These are phyloP conservation scores for Geranomyces variabilis DNA, from an alignment of 192 early-diverging fungal genomes.

Conservation along the genomic window DNA sequence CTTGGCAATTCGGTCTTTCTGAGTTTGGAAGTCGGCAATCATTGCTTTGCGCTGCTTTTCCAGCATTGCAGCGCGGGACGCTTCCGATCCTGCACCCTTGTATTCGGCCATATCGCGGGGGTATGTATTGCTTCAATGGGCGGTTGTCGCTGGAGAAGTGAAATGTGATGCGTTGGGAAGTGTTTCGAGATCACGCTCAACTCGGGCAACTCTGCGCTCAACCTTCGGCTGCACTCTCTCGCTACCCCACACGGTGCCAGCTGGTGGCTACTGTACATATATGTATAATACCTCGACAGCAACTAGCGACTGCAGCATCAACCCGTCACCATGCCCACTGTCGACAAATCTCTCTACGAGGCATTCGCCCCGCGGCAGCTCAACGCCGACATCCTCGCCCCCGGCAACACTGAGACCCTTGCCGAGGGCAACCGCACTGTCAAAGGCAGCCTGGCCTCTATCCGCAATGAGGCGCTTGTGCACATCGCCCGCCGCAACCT, in stretches of 20 bases:
- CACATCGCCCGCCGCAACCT: not conserved
- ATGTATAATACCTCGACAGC: too few species aligned
- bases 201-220: too few species aligned
- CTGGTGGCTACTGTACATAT: too few species aligned
- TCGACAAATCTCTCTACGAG: not conserved
- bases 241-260: too few species aligned
- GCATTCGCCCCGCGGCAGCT: not conserved
- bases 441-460: not conserved
- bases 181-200: too few species aligned
- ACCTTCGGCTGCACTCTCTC: too few species aligned
- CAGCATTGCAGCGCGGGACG: conserved; percentile 58
- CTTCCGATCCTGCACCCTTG: conserved; percentile 38
- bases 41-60: conserved; percentile 74
- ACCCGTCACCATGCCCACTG: too few species aligned
- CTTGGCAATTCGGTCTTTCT: conserved; percentile 75
- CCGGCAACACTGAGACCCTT: not conserved
- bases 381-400: not conserved
- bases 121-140: too few species aligned
- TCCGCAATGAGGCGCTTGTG: not conserved
- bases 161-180: too few species aligned
- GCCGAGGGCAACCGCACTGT: not conserved
- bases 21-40: conserved; percentile 68
- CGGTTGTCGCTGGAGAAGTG: too few species aligned
- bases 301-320: too few species aligned
- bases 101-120: conserved; percentile 25